Percentiles rank a stretch among this genome's conserved stretches.
These are phyloP conservation scores for Fallopia convolvulus DNA, from an alignment of 148 eudicot genomes.

Conservation along the genomic window DNA sequence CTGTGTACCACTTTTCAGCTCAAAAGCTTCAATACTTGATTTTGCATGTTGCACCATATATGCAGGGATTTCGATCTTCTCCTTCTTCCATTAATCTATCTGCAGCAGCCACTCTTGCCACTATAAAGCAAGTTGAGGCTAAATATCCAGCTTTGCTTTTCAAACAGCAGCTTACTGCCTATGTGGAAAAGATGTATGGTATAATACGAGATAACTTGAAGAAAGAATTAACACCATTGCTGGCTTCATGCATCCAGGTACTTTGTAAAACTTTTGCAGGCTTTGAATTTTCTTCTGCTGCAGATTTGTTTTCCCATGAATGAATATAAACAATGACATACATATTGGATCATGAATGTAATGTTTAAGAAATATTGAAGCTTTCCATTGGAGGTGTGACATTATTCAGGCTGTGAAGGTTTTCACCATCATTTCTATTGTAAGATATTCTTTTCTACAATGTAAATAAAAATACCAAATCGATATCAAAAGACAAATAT, in stretches of 20 bases:
- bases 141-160: conserved; percentile 97
- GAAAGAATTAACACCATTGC: conserved; percentile 59
- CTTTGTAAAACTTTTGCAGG: background rate
- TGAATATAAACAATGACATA: conserved; percentile 2
- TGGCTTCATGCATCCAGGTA: conserved; percentile 89
- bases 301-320: background rate
- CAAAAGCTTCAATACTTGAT: background rate
- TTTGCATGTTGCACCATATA: background rate
- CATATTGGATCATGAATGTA: background rate
- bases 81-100: conserved; percentile 62
- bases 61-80: conserved; percentile 89
- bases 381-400: background rate
- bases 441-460: background rate
- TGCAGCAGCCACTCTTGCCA: conserved; percentile 59
- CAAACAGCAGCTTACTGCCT: conserved; percentile 97
- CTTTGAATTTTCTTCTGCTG: background rate
- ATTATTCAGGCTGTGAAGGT: background rate
- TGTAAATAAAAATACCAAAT: background rate
- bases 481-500: background rate
- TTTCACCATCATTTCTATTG: background rate
- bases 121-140: conserved; percentile 85
- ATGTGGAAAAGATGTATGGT: conserved; percentile 93
- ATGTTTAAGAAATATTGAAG: background rate
- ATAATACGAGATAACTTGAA: conserved; percentile 93
- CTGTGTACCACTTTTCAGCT: background rate